phyloP scores from a whole-genome alignment of 176 grass and related monocot genomes.

The Oryza brachyantha region DNA sequence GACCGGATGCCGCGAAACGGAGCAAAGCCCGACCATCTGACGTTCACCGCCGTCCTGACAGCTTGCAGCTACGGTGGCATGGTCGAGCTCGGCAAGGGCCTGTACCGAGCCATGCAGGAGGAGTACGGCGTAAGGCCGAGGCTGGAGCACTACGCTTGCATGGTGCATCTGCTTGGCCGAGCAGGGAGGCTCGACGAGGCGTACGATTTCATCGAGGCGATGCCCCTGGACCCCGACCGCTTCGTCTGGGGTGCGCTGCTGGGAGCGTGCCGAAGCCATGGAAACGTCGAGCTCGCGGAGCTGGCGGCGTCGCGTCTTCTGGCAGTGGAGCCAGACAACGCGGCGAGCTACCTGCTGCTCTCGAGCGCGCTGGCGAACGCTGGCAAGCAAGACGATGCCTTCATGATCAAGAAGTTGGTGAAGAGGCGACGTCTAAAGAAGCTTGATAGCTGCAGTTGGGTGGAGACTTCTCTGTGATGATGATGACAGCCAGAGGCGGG shows the following conservation, averaged over 20 bases:
- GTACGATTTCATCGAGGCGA: constrained; percentile 42
- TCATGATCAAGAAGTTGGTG: constrained; percentile 44
- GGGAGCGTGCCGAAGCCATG: constrained; percentile 56
- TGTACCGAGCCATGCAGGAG: constrained; percentile 50
- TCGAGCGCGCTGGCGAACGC: constrained; percentile 35
- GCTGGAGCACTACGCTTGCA: constrained; percentile 71
- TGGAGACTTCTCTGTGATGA: constrained; percentile 7
- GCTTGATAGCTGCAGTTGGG: constrained; percentile 51
- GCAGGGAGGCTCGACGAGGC: constrained; percentile 51
- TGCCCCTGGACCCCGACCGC: constrained; percentile 57
- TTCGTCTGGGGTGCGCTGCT: constrained; percentile 73
- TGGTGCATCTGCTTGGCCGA: constrained; percentile 62
- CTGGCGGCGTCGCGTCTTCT: constrained; percentile 34
- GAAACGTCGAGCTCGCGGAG: constrained; percentile 51
- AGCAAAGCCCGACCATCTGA: constrained; percentile 44
- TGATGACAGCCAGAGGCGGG: neutral
- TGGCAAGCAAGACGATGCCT: constrained; percentile 35
- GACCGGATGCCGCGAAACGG: constrained; percentile 28
- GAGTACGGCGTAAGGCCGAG: constrained; percentile 40
- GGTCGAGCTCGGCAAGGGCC: constrained; percentile 38
- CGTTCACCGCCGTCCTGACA: constrained; percentile 58
- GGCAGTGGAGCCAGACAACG: constrained; percentile 47
- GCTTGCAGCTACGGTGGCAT: constrained; percentile 62
- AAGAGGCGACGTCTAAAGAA: constrained; percentile 49
- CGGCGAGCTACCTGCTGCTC: constrained; percentile 39